Conservation (phyloP, 2,329 filamentous ascomycete species). For the Alternaria brassicae region DNA sequence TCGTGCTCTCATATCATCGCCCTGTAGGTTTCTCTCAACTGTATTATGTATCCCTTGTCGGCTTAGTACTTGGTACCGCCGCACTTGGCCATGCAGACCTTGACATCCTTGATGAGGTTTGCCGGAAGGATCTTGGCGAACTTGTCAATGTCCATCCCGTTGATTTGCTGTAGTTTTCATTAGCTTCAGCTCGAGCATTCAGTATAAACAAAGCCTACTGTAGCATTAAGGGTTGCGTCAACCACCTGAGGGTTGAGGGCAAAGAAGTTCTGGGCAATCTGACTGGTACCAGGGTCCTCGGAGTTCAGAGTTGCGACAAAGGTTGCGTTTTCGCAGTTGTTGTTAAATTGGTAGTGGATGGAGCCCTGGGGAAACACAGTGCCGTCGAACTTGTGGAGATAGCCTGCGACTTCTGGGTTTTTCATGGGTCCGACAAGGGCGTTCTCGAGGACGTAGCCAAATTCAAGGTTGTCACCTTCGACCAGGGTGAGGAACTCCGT, state of each 20-base stretch:
- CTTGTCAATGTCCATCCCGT: slow-evolving; percentile 47
- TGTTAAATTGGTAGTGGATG: slow-evolving; percentile 60
- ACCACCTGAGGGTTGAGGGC: slow-evolving; percentile 48
- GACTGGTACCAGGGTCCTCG: slow-evolving; percentile 54
- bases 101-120: slow-evolving; percentile 61
- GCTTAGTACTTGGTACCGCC: slow-evolving; percentile 4
- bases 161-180: slow-evolving; percentile 2
- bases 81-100: slow-evolving; percentile 62
- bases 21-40: background rate
- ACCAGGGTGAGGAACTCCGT: slow-evolving; percentile 58
- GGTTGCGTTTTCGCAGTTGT: slow-evolving; percentile 53
- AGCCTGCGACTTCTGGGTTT: slow-evolving; percentile 51
- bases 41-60: background rate
- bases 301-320: slow-evolving; percentile 55
- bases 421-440: slow-evolving; percentile 45
- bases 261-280: slow-evolving; percentile 56
- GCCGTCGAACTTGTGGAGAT: slow-evolving; percentile 52
- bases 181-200: background rate
- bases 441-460: slow-evolving; percentile 59
- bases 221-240: slow-evolving; percentile 50
- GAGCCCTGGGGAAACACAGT: slow-evolving; percentile 57
- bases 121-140: slow-evolving; percentile 52
- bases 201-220: slow-evolving; percentile 27
- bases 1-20: background rate
- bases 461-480: slow-evolving; percentile 50